These are phyloP conservation scores for Zarea fungicola DNA, from an alignment of 2,329 filamentous ascomycete species.

Conservation along the genomic window DNA sequence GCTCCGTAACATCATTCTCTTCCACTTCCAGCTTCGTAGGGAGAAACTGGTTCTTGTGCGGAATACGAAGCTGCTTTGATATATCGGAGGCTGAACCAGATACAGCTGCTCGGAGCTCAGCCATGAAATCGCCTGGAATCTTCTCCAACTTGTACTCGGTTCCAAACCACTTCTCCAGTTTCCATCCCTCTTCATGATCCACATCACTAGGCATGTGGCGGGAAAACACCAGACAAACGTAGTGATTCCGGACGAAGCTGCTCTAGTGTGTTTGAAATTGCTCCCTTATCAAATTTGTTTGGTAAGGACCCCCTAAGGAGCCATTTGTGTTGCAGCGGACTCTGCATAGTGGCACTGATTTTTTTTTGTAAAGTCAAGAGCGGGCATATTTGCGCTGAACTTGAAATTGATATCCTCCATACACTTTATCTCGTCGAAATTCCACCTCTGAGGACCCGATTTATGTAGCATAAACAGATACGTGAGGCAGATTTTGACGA, in stretches of 20 bases:
- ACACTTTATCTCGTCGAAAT: constrained; percentile 85
- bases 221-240: constrained; percentile 74
- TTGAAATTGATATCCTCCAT: constrained; percentile 92
- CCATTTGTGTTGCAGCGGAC: constrained; percentile 78
- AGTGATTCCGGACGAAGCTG: constrained; percentile 85
- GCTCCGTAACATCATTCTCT: constrained; percentile 80
- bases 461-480: constrained; percentile 86
- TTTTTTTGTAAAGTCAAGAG: constrained; percentile 84
- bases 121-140: constrained; percentile 70
- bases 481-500: constrained; percentile 80
- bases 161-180: constrained; percentile 98
- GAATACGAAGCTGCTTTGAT: constrained; percentile 71
- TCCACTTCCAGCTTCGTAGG: constrained; percentile 90
- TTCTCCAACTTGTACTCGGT: constrained; percentile 85
- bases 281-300: constrained; percentile 72
- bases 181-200: constrained; percentile 78
- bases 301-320: constrained; percentile 77
- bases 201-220: constrained; percentile 76
- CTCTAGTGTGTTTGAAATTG: constrained; percentile 68
- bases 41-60: constrained; percentile 93
- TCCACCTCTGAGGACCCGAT: constrained; percentile 79
- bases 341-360: constrained; percentile 85
- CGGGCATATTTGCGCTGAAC: constrained; percentile 88
- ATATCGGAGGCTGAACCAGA: constrained; percentile 53
- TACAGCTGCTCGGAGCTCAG: constrained; percentile 61